Evolutionary conservation across 495 filamentous ascomycete species (phyloP).

Genomic region (Daldinia concentrica): DNA sequence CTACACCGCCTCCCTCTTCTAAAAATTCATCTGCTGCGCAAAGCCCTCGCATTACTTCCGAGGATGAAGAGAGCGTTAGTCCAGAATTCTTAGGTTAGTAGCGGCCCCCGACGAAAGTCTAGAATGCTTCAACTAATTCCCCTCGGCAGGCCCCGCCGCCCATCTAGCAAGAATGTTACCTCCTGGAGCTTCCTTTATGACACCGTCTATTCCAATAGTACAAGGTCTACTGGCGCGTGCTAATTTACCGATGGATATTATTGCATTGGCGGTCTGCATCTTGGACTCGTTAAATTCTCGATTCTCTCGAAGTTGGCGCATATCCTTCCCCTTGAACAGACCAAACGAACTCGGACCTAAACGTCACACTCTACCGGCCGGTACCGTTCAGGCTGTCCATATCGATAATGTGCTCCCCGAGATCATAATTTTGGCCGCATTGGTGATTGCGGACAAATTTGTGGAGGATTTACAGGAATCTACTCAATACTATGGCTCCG

Average conservation of each 20-base stretch:
- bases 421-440: slow-evolving; percentile 58
- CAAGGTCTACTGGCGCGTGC: slow-evolving; percentile 62
- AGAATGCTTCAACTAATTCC: slow-evolving; percentile 25
- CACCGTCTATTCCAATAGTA: slow-evolving; percentile 59
- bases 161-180: slow-evolving; percentile 66
- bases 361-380: slow-evolving; percentile 57
- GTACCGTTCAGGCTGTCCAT: slow-evolving; percentile 53
- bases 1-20: slow-evolving; percentile 65
- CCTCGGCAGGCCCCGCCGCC: slow-evolving; percentile 59
- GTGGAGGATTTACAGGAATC: slow-evolving; percentile 58
- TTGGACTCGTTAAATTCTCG: slow-evolving; percentile 64
- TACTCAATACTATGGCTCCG: slow-evolving; percentile 53
- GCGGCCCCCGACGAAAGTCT: background rate
- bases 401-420: slow-evolving; percentile 65
- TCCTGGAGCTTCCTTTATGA: slow-evolving; percentile 59
- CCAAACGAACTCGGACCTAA: slow-evolving; percentile 43
- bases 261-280: slow-evolving; percentile 64
- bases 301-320: slow-evolving; percentile 64
- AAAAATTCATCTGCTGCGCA: slow-evolving; percentile 52
- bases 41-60: slow-evolving; percentile 52
- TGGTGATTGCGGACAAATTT: slow-evolving; percentile 64
- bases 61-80: slow-evolving; percentile 54
- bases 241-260: slow-evolving; percentile 57
- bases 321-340: slow-evolving; percentile 55
- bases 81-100: slow-evolving; percentile 58